Evolutionary conservation across 2,329 filamentous ascomycete genomes (phyloP), one percentile per base, ranked within the genome.

Genomic region (Ceratocystis alfenasii): DNA sequence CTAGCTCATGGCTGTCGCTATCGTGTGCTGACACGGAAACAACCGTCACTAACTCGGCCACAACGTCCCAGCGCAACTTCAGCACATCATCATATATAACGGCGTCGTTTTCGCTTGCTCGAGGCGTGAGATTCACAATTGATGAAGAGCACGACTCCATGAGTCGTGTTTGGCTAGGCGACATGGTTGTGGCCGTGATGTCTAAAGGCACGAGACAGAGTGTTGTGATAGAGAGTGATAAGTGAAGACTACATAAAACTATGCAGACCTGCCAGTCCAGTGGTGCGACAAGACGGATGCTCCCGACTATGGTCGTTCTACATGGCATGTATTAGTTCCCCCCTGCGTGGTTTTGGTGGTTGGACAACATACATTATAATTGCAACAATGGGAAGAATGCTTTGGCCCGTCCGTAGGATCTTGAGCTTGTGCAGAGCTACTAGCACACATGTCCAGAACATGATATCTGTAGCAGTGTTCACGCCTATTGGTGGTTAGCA

Each of bases 41-140:
- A 50, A 50, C 48, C 20, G 48, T 50, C 17, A 50, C 48, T n/a
- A 67, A 50, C 46, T 64, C 62, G 17, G 65, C 65, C 20, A 67
- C 33, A 7, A 55, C 20, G 22, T 67, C 65, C 62, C 65, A 67
- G 15, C 55, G 53, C 25, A 67, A 30, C 20, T 60, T 45, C 15
- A 55, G 57, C 48, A 50, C 48, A 55, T 63, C 30, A 8, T 62
- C 36, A 12, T 60, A 60, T 22, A 60, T 33, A 17, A 17, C 20
- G 1, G 17, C 22, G 6, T 57, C 22, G 45, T n/a, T 15, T 33
- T 33, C 33, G 17, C 46, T 28, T 4, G 28, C 6, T 55, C 22
- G 12, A 3, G 45, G 15, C 8, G 28, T n/a, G n/a, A 33, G 15
- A 12, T 36, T 12, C 8, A 48, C 45, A 2, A 22, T 36, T 7